Percentiles rank a stretch among this genome's conserved stretches.
Evolutionary conservation across 192 early-diverging fungal species (phyloP).

Genomic region (Coemansia sp.): DNA sequence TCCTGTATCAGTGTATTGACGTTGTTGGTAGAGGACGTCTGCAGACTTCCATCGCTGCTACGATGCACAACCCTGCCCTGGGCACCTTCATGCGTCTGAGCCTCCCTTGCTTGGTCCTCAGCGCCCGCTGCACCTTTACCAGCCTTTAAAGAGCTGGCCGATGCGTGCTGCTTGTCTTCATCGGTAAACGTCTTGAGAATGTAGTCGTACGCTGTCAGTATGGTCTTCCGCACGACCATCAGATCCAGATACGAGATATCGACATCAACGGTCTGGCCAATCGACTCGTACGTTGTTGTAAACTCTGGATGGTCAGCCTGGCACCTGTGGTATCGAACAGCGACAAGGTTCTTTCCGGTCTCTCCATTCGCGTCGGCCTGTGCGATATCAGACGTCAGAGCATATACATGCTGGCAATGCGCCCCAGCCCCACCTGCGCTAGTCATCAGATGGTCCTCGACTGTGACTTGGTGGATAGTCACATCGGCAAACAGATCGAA

Average conservation of each 20-base stretch:
- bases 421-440: neutral
- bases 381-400: constrained; percentile 51
- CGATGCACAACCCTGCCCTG: neutral
- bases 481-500: constrained; percentile 66
- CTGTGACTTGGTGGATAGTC: constrained; percentile 72
- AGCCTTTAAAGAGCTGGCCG: constrained; percentile 9
- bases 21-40: neutral
- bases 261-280: constrained; percentile 80
- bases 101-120: neutral
- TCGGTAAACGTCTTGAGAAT: constrained; percentile 72
- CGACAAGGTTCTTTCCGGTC: constrained; percentile 63
- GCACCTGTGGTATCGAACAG: constrained; percentile 70
- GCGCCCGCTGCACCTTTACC: neutral
- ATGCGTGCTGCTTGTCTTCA: constrained; percentile 21
- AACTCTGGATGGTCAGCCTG: constrained; percentile 75
- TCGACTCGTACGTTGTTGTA: constrained; percentile 67
- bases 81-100: neutral
- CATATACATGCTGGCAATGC: constrained; percentile 35
- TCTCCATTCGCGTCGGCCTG: constrained; percentile 53
- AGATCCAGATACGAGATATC: constrained; percentile 76
- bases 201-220: constrained; percentile 84
- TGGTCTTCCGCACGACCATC: constrained; percentile 80
- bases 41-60: neutral
- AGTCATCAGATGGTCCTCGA: constrained; percentile 64
- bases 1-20: constrained; percentile 41